Percentiles rank a stretch among this genome's conserved stretches.
Conservation (phyloP, 1,284 basidiomycete species). For the Rhodotorula sp. region DNA sequence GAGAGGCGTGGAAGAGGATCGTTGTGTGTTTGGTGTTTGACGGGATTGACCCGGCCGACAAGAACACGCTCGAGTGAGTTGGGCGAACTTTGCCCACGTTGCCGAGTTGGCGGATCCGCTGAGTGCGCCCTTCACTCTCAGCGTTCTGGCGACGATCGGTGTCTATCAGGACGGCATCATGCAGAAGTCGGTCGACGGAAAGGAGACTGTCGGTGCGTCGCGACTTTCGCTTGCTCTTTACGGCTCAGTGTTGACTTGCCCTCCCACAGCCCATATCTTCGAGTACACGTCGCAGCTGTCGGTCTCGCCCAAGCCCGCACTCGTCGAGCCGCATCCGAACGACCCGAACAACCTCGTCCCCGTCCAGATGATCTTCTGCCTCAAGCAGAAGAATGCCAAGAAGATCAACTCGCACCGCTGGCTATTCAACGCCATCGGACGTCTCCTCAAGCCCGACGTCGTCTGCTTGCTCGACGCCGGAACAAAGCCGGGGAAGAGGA, state of each 20-base stretch:
- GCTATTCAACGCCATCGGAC: slow-evolving; percentile 95
- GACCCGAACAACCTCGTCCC: slow-evolving; percentile 85
- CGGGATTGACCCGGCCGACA: slow-evolving; percentile 94
- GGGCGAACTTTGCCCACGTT: not conserved
- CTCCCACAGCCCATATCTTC: slow-evolving; percentile 84
- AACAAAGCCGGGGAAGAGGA: slow-evolving; percentile 94
- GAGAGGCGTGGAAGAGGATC: slow-evolving; percentile 80
- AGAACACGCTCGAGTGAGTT: slow-evolving; percentile 76
- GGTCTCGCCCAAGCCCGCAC: slow-evolving; percentile 71
- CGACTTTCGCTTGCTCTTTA: not conserved
- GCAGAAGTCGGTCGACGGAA: slow-evolving; percentile 86
- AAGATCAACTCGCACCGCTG: slow-evolving; percentile 90
- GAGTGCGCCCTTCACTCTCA: slow-evolving; percentile 41
- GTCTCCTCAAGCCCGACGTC: slow-evolving; percentile 80
- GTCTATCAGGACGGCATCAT: slow-evolving; percentile 70
- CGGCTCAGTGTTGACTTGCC: slow-evolving; percentile 64
- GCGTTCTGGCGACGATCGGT: slow-evolving; percentile 54
- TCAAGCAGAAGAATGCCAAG: slow-evolving; percentile 97
- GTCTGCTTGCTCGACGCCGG: slow-evolving; percentile 91
- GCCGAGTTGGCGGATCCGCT: not conserved
- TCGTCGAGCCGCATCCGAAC: slow-evolving; percentile 83
- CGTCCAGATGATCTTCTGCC: slow-evolving; percentile 89
- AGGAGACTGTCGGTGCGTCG: slow-evolving; percentile 74
- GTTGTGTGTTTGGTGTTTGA: slow-evolving; percentile 83
- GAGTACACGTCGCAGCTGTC: slow-evolving; percentile 62